These are phyloP conservation scores for Conringia planisiliqua DNA, from an alignment of 345 rosid genomes.

Conservation along the genomic window DNA sequence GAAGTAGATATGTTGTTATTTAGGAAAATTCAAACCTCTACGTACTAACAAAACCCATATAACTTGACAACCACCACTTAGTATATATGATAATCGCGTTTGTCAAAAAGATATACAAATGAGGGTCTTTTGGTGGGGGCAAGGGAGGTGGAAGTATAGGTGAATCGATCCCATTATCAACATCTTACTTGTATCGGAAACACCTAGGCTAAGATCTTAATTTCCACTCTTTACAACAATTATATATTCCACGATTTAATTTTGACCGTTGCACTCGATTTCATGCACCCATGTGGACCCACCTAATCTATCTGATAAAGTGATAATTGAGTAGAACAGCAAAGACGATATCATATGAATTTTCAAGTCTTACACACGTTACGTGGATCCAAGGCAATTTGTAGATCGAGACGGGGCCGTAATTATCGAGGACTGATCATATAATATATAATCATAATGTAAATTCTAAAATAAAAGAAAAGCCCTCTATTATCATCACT, in stretches of 20 bases:
- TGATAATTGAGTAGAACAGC: slow-evolving; percentile 31
- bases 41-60: background rate
- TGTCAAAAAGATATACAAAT: background rate
- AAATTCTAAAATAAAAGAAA: background rate
- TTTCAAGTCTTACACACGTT: slow-evolving; percentile 23
- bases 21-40: background rate
- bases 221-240: background rate
- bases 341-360: slow-evolving; percentile 22
- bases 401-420: slow-evolving; percentile 30
- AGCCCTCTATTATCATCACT: slow-evolving; percentile 2
- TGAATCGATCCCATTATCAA: background rate
- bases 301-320: slow-evolving; percentile 32
- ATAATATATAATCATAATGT: background rate
- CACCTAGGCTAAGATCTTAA: slow-evolving; percentile 13
- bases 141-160: background rate
- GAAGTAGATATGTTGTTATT: background rate
- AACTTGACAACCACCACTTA: background rate
- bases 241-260: background rate
- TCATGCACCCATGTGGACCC: slow-evolving; percentile 32
- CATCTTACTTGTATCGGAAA: background rate
- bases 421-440: slow-evolving; percentile 25
- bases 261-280: slow-evolving; percentile 29
- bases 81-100: background rate
- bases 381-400: slow-evolving; percentile 38
- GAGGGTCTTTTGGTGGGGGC: slow-evolving; percentile 2